A percentile compares a stretch with the other conserved stretches of the same genome.
Conservation (phyloP, 176 grass and related monocot species). For the Oropetium thomaeum region DNA sequence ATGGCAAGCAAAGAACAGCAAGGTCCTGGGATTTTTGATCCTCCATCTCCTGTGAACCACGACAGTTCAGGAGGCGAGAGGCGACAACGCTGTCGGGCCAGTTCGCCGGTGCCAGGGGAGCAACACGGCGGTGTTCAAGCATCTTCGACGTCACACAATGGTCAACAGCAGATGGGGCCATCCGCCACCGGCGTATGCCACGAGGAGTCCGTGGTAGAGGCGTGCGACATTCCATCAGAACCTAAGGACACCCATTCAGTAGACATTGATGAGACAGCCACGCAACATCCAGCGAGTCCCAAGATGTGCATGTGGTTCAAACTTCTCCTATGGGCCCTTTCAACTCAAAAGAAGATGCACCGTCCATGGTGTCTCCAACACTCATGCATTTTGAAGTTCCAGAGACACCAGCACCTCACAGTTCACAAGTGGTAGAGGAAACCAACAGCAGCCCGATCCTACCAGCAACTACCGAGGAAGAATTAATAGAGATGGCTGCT, state of each 20-base stretch:
- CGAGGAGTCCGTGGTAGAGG: not conserved
- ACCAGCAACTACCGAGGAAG: no score
- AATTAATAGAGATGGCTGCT: no score
- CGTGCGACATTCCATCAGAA: not conserved
- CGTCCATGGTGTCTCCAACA: not conserved
- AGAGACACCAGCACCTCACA: not conserved
- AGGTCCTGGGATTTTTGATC: not conserved
- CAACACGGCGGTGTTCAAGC: not conserved
- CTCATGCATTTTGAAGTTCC: not conserved
- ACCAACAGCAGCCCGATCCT: no score
- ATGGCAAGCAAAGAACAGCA: fast-evolving
- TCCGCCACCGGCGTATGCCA: not conserved
- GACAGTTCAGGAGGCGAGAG: no score
- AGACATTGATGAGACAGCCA: not conserved
- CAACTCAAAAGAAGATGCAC: not conserved
- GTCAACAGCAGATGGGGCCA: not conserved
- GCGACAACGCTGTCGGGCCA: no score
- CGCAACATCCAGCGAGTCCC: not conserved
- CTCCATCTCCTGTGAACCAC: no score
- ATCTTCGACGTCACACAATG: not conserved
- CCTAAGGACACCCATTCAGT: not conserved
- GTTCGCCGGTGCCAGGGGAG: no score
- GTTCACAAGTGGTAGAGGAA: no score
- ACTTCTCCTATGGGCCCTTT: not conserved
- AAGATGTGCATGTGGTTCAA: not conserved